phyloP scores from a whole-genome alignment of 352 stramenopile genomes.

The Blastocystis hominis region DNA sequence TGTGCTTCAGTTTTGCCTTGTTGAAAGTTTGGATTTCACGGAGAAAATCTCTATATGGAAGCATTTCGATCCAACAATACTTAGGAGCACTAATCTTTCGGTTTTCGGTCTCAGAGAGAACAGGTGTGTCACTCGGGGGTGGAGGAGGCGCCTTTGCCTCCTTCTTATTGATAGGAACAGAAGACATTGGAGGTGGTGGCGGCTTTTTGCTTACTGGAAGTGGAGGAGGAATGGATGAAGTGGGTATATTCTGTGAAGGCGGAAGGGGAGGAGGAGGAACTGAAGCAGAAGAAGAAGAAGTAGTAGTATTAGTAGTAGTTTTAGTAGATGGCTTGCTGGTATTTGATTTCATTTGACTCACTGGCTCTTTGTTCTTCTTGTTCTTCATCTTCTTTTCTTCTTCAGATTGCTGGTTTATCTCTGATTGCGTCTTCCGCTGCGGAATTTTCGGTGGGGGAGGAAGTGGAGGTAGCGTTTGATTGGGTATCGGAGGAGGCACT shows the following conservation, averaged over 20 bases:
- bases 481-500: neutral
- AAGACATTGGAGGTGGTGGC: neutral
- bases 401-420: neutral
- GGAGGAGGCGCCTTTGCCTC: neutral
- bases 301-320: too few species aligned
- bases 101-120: neutral
- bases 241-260: neutral
- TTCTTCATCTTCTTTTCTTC: neutral
- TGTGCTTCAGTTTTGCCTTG: constrained; percentile 47
- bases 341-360: too few species aligned
- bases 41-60: neutral
- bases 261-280: too few species aligned
- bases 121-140: neutral
- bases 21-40: constrained; percentile 45
- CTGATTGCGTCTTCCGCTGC: neutral
- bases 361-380: too few species aligned
- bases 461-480: neutral
- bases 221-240: neutral
- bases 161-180: neutral
- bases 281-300: too few species aligned
- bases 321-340: too few species aligned
- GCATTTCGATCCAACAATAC: neutral
- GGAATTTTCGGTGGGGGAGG: neutral
- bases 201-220: neutral
- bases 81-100: neutral